Evolutionary conservation across 1,139 yeast genomes (phyloP), one percentile per base, ranked within the genome.

Genomic region (Magnusiomyces paraingens): DNA sequence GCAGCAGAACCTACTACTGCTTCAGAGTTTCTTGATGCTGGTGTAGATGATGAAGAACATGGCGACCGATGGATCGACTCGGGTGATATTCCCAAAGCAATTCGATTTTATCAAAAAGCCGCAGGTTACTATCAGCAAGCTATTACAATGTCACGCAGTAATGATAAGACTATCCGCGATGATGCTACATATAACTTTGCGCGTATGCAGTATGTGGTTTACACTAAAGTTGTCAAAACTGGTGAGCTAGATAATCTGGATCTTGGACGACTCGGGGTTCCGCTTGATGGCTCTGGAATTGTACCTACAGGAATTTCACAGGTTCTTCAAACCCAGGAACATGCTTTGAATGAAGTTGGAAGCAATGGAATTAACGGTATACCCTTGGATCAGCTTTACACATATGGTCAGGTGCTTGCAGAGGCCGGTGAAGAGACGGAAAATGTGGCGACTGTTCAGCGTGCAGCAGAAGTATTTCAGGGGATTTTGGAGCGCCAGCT

Each of bases 41-140:
- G 68, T 2, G 60, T 61, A 3, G 60, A 58, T 10, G 65, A 62
- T 47, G 69, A 65, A 42, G 69, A 64, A 46, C 59, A 59, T 41
- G 70, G 68, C 15, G 68, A 65, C 52, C 61, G 69, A 41, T 66
- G 69, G 69, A 55, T 64, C 22, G 58, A 57, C n/a, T 61, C 66
- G 2, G 64, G 65, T 2, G 69, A 66, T 54, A 55, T 59, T n/a
- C 61, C 66, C 40, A 66, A 66, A 53, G 69, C 64, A 1, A 57
- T 65, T 15, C 55, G 69, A 52, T 66, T 66, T 55, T 66, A 64
- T 49, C 63, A 62, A 51, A 49, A 63, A 29, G 67, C 68, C 4
- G 56, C 50, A 40, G 51, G 50, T 38, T 44, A 57, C 50, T 66
- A 66, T 51, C 29, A 51, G 15, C 49, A 46, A 40, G 62, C 62